A percentile compares a stretch with the other conserved stretches of the same genome.
Evolutionary conservation across 805 yeast species (phyloP).

Genomic region (Ogataea sp.): DNA sequence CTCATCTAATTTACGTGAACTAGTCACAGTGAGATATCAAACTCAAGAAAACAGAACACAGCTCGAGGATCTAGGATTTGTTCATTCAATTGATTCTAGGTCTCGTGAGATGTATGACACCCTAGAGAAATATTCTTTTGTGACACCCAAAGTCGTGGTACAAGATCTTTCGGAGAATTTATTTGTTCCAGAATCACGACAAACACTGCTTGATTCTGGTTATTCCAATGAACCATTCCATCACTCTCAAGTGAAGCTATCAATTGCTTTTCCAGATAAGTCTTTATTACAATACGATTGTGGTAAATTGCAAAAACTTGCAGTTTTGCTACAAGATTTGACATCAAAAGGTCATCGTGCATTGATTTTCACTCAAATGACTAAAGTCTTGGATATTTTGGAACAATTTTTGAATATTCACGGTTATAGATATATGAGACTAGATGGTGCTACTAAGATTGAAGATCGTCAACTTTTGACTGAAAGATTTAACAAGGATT

Average conservation of each 20-base stretch:
- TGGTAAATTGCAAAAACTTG: constrained; percentile 88
- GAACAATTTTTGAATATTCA: constrained; percentile 92
- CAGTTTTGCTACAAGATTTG: constrained; percentile 64
- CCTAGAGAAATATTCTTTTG: constrained; percentile 71
- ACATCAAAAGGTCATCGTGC: constrained; percentile 89
- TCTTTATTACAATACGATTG: constrained; percentile 89
- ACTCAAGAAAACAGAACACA: constrained; percentile 9
- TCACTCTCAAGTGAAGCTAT: constrained; percentile 72
- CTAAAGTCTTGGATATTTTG: constrained; percentile 85
- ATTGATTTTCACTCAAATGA: constrained; percentile 95
- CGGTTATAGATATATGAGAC: constrained; percentile 88
- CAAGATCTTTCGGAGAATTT: constrained; percentile 55
- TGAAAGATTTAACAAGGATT: constrained; percentile 84
- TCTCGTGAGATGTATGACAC: constrained; percentile 33
- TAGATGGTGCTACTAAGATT: constrained; percentile 96
- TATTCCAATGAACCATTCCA: constrained; percentile 46
- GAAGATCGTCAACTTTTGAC: constrained; percentile 95
- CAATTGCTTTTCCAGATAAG: constrained; percentile 96
- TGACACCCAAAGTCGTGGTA: constrained; percentile 82
- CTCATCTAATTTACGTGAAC: constrained; percentile 48
- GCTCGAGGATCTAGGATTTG: constrained; percentile 23
- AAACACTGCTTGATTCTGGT: constrained; percentile 22
- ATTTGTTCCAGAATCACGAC: constrained; percentile 30
- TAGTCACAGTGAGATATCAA: constrained; percentile 26
- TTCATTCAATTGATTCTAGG: constrained; percentile 35